These are phyloP conservation scores for Schrenkiella parvula DNA, from an alignment of 345 rosid species.

Conservation along the genomic window DNA sequence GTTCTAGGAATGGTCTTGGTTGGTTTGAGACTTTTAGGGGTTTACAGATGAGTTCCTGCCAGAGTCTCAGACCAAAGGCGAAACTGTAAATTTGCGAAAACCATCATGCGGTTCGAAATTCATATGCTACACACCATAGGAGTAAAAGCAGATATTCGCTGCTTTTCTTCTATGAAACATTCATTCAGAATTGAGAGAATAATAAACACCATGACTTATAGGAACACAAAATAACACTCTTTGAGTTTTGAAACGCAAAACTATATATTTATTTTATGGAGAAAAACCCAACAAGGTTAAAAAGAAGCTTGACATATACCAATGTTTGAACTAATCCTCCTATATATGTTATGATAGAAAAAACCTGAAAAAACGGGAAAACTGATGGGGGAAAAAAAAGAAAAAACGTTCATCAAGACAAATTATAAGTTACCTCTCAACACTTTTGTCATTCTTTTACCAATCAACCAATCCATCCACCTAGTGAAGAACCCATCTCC, in stretches of 20 bases:
- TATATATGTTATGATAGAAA: conserved; percentile 31
- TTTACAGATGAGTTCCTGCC: too few relatives aligned
- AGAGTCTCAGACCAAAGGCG: too few relatives aligned
- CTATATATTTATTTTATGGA: conserved; percentile 6
- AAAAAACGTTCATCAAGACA: conserved; percentile 9
- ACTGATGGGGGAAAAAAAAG: not conserved
- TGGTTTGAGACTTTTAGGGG: not conserved
- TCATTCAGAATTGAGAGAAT: not conserved
- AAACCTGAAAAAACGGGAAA: conserved; percentile 16
- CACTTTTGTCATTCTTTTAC: conserved; percentile 6
- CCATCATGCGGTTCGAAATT: too few relatives aligned
- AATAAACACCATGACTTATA: not conserved
- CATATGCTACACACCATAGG: too few relatives aligned
- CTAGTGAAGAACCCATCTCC: conserved; percentile 17
- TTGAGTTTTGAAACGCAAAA: not conserved
- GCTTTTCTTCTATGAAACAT: not conserved
- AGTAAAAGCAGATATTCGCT: not conserved
- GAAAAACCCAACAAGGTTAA: conserved; percentile 6
- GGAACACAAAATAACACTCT: not conserved
- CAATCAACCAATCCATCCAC: conserved; percentile 22
- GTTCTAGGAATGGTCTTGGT: not conserved
- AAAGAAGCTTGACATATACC: conserved; percentile 37
- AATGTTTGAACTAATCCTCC: conserved; percentile 32
- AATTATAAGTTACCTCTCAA: conserved; percentile 23
- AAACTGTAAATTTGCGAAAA: too few relatives aligned